A percentile compares a stretch with the other conserved stretches of the same genome.
phyloP scores from a whole-genome alignment of 1,284 basidiomycete species.

The Malassezia arunalokei region DNA sequence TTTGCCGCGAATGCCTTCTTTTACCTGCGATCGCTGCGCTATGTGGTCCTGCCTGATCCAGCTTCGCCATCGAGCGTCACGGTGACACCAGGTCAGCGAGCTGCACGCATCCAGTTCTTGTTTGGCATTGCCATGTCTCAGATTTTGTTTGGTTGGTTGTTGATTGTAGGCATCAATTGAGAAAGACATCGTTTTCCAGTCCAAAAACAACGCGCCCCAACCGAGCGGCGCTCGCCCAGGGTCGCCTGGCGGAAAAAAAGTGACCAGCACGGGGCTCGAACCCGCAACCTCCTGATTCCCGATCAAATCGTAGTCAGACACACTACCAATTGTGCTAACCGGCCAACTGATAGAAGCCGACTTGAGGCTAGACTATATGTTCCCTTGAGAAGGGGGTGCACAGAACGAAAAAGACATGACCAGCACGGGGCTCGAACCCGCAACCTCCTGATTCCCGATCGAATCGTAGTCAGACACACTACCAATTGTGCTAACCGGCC shows the following conservation, averaged over 20 bases:
- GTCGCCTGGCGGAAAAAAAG: too few species aligned
- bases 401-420: constrained; percentile 10
- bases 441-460: constrained; percentile 16
- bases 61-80: constrained; percentile 51
- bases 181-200: not conserved
- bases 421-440: constrained; percentile 22
- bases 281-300: constrained; percentile 19
- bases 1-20: constrained; percentile 87
- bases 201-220: too few species aligned
- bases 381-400: too few species aligned
- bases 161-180: constrained; percentile 32
- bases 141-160: constrained; percentile 48
- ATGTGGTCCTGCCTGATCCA: constrained; percentile 68
- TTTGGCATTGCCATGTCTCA: constrained; percentile 63
- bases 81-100: constrained; percentile 65
- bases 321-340: constrained; percentile 23
- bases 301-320: constrained; percentile 17
- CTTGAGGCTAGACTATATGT: too few species aligned
- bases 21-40: constrained; percentile 82
- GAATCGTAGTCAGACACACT: constrained; percentile 21
- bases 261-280: constrained; percentile 22
- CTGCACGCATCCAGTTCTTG: constrained; percentile 69
- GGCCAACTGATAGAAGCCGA: constrained; percentile 1
- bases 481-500: constrained; percentile 22
- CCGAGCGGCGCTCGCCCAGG: too few species aligned